Evolutionary conservation across 2,329 filamentous ascomycete species (phyloP).

Genomic region (Metarhizium guizhouense): DNA sequence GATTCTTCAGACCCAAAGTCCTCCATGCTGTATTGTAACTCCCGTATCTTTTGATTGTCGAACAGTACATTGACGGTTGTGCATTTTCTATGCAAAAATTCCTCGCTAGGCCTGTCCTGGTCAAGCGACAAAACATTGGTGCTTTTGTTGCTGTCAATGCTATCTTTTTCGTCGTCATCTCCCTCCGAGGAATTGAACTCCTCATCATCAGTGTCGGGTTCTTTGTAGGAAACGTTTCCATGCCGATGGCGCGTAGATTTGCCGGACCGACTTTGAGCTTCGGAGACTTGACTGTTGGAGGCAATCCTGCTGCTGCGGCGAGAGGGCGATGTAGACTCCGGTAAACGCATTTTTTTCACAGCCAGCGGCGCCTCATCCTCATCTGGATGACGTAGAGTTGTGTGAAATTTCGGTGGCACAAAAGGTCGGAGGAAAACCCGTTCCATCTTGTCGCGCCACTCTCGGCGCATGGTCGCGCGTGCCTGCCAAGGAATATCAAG

Average conservation of each 20-base stretch:
- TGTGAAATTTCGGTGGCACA: conserved; percentile 26
- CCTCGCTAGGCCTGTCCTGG: not conserved
- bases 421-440: conserved; percentile 52
- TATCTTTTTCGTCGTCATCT: conserved; percentile 5
- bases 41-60: conserved; percentile 66
- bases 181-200: conserved; percentile 23
- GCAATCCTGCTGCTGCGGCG: conserved; percentile 30
- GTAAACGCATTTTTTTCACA: conserved; percentile 12
- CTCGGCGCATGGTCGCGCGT: conserved; percentile 67
- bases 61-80: conserved; percentile 61
- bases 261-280: conserved; percentile 11
- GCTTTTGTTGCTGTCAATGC: conserved; percentile 1
- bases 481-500: conserved; percentile 75
- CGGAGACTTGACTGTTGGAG: conserved; percentile 15
- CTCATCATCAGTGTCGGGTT: conserved; percentile 37
- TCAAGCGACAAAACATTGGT: not conserved
- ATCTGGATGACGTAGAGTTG: conserved; percentile 14
- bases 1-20: conserved; percentile 58
- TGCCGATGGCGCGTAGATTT: conserved; percentile 8
- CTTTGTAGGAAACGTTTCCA: conserved; percentile 28
- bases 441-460: conserved; percentile 65
- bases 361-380: conserved; percentile 3
- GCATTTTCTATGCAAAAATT: conserved; percentile 58
- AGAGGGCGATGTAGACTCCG: conserved; percentile 16
- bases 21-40: conserved; percentile 58